Evolutionary conservation across 2,329 filamentous ascomycete species (phyloP).

Genomic region (Diplocarpon rosae): DNA sequence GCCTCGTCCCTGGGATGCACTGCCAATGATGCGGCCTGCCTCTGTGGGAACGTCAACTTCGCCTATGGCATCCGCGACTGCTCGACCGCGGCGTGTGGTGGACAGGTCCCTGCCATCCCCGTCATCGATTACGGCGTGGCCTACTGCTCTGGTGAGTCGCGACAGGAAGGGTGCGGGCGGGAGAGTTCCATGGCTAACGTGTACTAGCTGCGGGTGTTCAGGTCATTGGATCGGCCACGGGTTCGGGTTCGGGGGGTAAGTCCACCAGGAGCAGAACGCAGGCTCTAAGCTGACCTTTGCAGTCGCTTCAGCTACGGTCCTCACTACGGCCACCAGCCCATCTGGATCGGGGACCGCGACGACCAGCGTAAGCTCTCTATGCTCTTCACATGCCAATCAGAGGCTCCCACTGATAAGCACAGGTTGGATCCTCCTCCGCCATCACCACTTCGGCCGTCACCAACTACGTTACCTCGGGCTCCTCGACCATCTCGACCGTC

Average conservation of each 20-base stretch:
- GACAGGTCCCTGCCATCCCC: constrained; percentile 16
- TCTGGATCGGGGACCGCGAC: constrained; percentile 7
- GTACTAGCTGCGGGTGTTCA: constrained; percentile 6
- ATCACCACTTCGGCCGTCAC: constrained; percentile 16
- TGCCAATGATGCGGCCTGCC: constrained; percentile 29
- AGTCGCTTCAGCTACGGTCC: constrained; percentile 1
- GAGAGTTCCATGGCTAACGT: background rate
- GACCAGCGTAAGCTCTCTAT: no score
- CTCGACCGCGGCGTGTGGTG: constrained; percentile 32
- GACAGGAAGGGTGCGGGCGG: no score
- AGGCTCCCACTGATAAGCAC: background rate
- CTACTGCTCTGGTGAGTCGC: constrained; percentile 23
- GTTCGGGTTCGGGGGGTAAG: constrained; percentile 5
- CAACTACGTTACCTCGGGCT: constrained; percentile 9
- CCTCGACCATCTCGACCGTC: constrained; percentile 11
- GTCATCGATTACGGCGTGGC: constrained; percentile 24
- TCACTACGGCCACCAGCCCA: background rate
- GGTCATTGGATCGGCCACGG: constrained; percentile 2
- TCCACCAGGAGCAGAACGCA: background rate
- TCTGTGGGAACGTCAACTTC: constrained; percentile 35
- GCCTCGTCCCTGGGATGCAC: constrained; percentile 32
- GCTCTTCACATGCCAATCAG: no score
- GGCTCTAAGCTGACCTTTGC: background rate
- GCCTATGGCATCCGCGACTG: constrained; percentile 38
- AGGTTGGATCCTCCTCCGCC: constrained; percentile 10